Evolutionary conservation across 495 filamentous ascomycete genomes (phyloP).

Genomic region (Hypoxylon perforatum): DNA sequence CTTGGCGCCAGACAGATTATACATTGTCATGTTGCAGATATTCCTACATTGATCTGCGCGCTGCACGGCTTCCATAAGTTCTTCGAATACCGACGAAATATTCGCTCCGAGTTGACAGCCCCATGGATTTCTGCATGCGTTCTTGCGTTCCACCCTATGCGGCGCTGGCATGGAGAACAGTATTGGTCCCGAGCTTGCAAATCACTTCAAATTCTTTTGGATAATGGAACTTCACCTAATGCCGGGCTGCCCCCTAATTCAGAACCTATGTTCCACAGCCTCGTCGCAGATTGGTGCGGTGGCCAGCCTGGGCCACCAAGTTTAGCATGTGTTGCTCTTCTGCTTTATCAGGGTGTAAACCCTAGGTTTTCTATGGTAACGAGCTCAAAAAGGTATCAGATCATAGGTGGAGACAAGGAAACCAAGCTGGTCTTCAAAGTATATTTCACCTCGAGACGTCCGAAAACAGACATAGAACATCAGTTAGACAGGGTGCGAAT

Average conservation of each 20-base stretch:
- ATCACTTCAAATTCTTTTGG: conserved; percentile 10
- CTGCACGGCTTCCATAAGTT: conserved; percentile 10
- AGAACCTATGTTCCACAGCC: conserved; percentile 9
- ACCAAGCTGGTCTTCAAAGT: background rate
- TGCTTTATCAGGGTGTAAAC: conserved; percentile 30
- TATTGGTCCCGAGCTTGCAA: background rate
- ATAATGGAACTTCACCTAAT: conserved; percentile 20
- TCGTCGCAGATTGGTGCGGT: background rate
- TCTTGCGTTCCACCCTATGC: background rate
- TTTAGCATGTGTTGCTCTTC: conserved; percentile 8
- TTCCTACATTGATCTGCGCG: background rate
- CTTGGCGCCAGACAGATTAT: background rate
- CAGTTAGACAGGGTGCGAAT: background rate
- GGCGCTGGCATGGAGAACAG: background rate
- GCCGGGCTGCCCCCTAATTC: background rate
- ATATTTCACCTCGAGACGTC: background rate
- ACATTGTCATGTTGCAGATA: background rate
- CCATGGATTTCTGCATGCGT: background rate
- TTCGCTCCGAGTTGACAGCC: background rate
- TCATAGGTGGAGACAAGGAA: background rate
- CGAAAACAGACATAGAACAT: background rate
- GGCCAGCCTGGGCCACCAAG: background rate
- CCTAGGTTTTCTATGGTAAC: conserved; percentile 13
- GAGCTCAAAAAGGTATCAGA: background rate
- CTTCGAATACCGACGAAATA: background rate